Conservation (phyloP, 2,329 filamentous ascomycete species). For the Drechslerella stenobrocha region DNA sequence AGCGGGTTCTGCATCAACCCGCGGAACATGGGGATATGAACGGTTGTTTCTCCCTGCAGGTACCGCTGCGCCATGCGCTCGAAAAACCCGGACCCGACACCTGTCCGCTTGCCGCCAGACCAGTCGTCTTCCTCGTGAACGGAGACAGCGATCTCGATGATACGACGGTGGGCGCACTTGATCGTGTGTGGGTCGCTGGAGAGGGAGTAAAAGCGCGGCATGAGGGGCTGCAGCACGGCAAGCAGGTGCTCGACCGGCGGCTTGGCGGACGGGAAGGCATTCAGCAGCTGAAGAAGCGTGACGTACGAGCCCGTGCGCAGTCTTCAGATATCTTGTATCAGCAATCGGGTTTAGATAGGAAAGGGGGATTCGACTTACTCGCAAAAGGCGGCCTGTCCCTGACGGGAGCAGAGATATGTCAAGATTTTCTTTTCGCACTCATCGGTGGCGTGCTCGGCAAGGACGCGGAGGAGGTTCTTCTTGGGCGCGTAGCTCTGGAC, state of each 20-base stretch:
- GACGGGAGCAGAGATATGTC: constrained; percentile 78
- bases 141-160: constrained; percentile 96
- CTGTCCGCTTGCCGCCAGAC: constrained; percentile 71
- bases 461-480: constrained; percentile 78
- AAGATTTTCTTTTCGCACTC: constrained; percentile 86
- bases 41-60: constrained; percentile 56
- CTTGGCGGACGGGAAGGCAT: constrained; percentile 87
- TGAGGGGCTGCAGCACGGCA: constrained; percentile 78
- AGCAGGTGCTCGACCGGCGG: constrained; percentile 82
- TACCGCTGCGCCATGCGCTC: constrained; percentile 70
- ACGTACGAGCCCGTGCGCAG: constrained; percentile 84
- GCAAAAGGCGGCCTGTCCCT: constrained; percentile 91
- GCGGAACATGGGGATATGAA: constrained; percentile 95
- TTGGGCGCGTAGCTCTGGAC: constrained; percentile 90
- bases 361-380: constrained; percentile 60
- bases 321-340: constrained; percentile 22
- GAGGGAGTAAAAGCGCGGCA: constrained; percentile 98
- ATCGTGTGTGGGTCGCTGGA: constrained; percentile 91
- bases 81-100: constrained; percentile 89
- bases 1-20: constrained; percentile 97
- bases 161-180: constrained; percentile 69
- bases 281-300: constrained; percentile 79
- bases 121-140: constrained; percentile 85
- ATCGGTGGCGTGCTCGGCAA: constrained; percentile 81
- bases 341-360: constrained; percentile 4